Evolutionary conservation across 768 basidiomycete genomes (phyloP), one percentile per base, ranked within the genome.

Genomic region (Leccinum imitatum): DNA sequence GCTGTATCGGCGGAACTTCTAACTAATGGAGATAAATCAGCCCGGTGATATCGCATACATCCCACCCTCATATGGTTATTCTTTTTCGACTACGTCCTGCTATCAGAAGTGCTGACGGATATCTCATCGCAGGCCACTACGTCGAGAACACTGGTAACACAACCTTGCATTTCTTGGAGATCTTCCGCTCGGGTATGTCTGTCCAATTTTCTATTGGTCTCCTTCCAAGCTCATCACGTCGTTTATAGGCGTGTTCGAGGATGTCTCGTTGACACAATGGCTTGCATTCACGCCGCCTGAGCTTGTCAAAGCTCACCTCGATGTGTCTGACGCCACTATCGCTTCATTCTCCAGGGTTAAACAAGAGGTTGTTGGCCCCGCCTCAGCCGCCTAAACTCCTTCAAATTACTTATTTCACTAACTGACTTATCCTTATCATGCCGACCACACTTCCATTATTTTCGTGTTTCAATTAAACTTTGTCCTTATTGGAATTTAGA

Each of bases 81-180:
- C 37, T n/a, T 8, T 59, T 23, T 23, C 23, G 3, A 21, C 7
- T 8, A 3, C 41, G 21, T 44, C 50, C 21, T 17, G 5, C 13
- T 13, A 58, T 53, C 17, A 41, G 27, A n/a, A 37, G 4, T 14
- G 50, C 17, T 14, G 46, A 61, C 2, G 1, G 23, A 57, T 56
- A 11, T 1, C 53, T 1, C 7, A 39, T 59, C 63, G 15, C n/a
- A 82, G 85, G 85, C 1, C 87, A 89, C 66, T 87, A 88, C 66
- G 76, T 89, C 27, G 86, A 88, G 69, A 87, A 88, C 69, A 84
- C 79, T 4, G 86, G 86, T 15, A 82, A 85, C 63, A 77, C 79
- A 2, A 82, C 86, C 3, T 69, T 88, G 41, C 76, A 72, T 60
- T 84, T 82, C 67, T 75, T 89, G 6, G 86, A 89, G 67, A 80